Conservation (phyloP, 2,329 filamentous ascomycete genomes). For the Colletotrichum orchidophilum region DNA sequence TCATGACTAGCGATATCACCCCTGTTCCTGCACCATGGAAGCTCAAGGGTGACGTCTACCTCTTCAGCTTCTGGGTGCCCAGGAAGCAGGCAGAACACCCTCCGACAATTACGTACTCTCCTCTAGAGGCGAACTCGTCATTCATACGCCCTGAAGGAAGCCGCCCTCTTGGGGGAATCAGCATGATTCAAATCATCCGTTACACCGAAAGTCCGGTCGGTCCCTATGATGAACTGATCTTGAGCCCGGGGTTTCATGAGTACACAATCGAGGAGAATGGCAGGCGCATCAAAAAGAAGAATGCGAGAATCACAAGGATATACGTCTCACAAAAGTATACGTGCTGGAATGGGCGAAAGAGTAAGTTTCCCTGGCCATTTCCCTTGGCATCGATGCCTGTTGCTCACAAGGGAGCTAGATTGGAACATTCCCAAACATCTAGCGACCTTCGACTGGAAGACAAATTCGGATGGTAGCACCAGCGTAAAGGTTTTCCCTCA, state of each 20-base stretch:
- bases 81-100: slow-evolving; percentile 43
- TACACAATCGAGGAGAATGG: slow-evolving; percentile 48
- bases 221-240: slow-evolving; percentile 62
- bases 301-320: slow-evolving; percentile 58
- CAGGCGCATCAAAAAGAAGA: slow-evolving; percentile 45
- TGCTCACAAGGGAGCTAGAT: slow-evolving; percentile 43
- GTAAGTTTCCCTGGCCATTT: slow-evolving; percentile 43
- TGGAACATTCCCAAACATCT: slow-evolving; percentile 67
- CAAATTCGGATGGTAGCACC: slow-evolving; percentile 46
- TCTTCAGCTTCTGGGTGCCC: slow-evolving; percentile 52
- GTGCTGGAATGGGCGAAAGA: slow-evolving; percentile 61
- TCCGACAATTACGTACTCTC: slow-evolving; percentile 52
- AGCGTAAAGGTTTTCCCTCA: slow-evolving; percentile 56
- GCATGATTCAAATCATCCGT: slow-evolving; percentile 60
- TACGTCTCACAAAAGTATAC: slow-evolving; percentile 64
- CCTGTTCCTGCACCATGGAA: slow-evolving; percentile 49
- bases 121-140: slow-evolving; percentile 53
- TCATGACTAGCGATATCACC: slow-evolving; percentile 13
- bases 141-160: slow-evolving; percentile 49
- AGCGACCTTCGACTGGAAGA: slow-evolving; percentile 58
- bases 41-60: slow-evolving; percentile 55
- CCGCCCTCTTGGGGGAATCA: slow-evolving; percentile 53
- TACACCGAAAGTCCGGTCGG: slow-evolving; percentile 62
- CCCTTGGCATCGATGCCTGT: not conserved
- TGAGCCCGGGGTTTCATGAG: slow-evolving; percentile 57